Conservation (phyloP, 192 early-diverging fungal species). For the Backusella sp. region DNA sequence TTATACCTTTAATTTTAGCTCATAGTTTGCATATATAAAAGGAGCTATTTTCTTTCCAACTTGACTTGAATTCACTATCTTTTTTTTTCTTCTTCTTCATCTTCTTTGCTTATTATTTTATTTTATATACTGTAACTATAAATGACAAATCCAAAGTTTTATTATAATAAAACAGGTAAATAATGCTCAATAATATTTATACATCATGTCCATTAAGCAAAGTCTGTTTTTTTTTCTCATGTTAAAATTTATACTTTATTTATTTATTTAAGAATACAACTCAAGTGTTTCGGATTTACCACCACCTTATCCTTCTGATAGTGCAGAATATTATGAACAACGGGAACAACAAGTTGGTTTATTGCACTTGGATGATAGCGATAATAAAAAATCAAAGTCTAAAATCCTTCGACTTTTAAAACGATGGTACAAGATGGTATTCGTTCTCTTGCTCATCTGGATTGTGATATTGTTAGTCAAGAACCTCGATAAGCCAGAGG, state of each 20-base stretch:
- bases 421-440: neutral
- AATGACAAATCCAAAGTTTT: neutral
- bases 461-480: neutral
- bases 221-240: neutral
- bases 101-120: neutral
- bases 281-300: constrained; percentile 4
- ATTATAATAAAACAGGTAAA: constrained; percentile 9
- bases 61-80: neutral
- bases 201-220: neutral
- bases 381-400: neutral
- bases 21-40: constrained; percentile 1
- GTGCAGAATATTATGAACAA: neutral
- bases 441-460: neutral
- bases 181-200: neutral
- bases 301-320: neutral
- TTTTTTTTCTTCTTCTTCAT: neutral
- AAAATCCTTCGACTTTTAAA: neutral
- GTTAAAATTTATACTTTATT: neutral
- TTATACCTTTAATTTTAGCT: constrained; percentile 10
- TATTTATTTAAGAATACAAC: neutral
- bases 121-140: neutral
- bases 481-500: neutral
- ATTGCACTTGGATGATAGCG: neutral
- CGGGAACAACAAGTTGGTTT: neutral
- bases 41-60: neutral